Conservation (phyloP, 2,329 filamentous ascomycete genomes). For the Purpureocillium lavendulum region DNA sequence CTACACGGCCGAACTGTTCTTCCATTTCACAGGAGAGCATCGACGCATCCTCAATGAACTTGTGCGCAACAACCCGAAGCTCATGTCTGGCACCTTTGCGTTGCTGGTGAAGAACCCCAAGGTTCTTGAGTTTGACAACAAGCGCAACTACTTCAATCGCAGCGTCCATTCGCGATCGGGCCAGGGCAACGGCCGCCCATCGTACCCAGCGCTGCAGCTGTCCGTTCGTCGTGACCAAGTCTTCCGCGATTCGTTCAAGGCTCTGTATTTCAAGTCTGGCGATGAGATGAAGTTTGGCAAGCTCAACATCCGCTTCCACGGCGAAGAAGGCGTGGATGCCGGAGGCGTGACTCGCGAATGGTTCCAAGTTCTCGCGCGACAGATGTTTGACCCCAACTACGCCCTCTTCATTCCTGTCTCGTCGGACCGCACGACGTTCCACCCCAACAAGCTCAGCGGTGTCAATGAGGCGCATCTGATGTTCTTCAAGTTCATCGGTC, state of each 20-base stretch:
- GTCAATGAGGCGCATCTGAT: constrained; percentile 93
- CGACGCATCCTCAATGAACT: constrained; percentile 97
- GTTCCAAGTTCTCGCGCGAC: constrained; percentile 94
- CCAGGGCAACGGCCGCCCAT: constrained; percentile 59
- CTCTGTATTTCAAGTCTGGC: constrained; percentile 91
- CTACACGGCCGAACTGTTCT: constrained; percentile 85
- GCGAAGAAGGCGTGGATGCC: constrained; percentile 95
- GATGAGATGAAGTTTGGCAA: constrained; percentile 99
- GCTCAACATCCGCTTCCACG: constrained; percentile 93
- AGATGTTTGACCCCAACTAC: constrained; percentile 99
- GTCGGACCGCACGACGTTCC: constrained; percentile 95
- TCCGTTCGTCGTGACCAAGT: constrained; percentile 89
- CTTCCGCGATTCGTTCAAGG: constrained; percentile 97
- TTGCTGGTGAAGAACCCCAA: constrained; percentile 97
- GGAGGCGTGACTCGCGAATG: constrained; percentile 96
- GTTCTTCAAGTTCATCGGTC: constrained; percentile 99
- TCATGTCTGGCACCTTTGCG: constrained; percentile 98
- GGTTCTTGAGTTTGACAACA: constrained; percentile 98
- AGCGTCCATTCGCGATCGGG: constrained; percentile 70
- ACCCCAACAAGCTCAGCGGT: constrained; percentile 87
- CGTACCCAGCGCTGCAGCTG: constrained; percentile 68
- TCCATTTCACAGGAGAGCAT: constrained; percentile 95
- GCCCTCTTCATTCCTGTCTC: constrained; percentile 94
- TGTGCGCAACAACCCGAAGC: constrained; percentile 90
- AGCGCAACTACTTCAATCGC: constrained; percentile 96